Evolutionary conservation across 495 filamentous ascomycete genomes (phyloP), one percentile per base, ranked within the genome.

Genomic region (Alectoria sarmentosa): DNA sequence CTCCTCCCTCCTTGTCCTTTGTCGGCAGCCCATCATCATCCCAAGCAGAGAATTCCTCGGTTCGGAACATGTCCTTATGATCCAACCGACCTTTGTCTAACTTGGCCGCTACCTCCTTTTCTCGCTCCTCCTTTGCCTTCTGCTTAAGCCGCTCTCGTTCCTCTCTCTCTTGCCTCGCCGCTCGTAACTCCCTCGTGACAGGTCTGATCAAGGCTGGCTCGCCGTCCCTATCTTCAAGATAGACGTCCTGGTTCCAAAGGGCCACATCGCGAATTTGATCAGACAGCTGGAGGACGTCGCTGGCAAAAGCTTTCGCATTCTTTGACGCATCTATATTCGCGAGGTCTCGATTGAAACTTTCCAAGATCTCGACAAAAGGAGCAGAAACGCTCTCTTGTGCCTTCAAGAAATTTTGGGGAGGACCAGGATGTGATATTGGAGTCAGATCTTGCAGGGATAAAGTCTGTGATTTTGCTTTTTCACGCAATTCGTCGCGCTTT

Each of bases 21-120:
- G 83, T 88, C 14, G 94, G 94, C 55, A 98, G 63, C 2, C 94
- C 94, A 19, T 96, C 86, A 4, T 80, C 86, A 76, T 97, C 92
- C 92, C 92, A 98, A 55, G 81, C 89, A 57, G 77, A 82, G 70
- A 82, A 97, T 73, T 90, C 88, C 62, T 88, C 85, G 13, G 81
- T 85, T 68, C 79, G 84, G 76, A 90, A 92, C 82, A 92, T 85
- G 34, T 89, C 86, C 60, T 80, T 68, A 32, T 85, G 87, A 41
- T 81, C 77, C 23, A 90, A 66, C 73, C 88, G 90, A 38, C 86
- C 90, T 78, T 90, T 88, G 68, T 90, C 88, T 67, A 79, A 84
- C 64, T 79, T 79, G 58, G 83, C 83, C 60, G 81, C 75, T 26
- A 81, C 77, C 13, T 82, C 82, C 67, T 79, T 81, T 62, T 88